Percentiles rank a stretch among this genome's conserved stretches.
Evolutionary conservation across 2,329 filamentous ascomycete species (phyloP).

Genomic region (Stemphylium vesicarium): DNA sequence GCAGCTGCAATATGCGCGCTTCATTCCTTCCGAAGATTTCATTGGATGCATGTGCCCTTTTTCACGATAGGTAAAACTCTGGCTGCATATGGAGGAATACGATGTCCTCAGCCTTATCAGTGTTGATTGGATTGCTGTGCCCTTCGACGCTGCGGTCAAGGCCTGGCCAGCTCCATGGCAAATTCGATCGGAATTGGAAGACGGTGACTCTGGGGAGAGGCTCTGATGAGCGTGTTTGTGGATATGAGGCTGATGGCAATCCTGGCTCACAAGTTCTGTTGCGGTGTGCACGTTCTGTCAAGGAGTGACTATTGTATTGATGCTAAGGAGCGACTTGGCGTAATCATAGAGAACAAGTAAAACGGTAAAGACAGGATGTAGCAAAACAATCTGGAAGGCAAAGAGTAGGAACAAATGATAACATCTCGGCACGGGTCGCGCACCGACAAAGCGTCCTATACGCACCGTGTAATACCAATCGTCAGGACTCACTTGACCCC

Average conservation of each 20-base stretch:
- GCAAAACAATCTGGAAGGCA: background rate
- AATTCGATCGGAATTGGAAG: background rate
- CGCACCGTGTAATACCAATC: background rate
- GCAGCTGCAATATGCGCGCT: background rate
- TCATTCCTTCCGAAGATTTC: background rate
- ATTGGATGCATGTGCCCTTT: conserved; percentile 1
- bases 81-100: background rate
- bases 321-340: background rate
- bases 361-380: background rate
- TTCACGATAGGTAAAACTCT: background rate
- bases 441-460: no score
- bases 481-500: background rate
- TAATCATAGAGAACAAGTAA: background rate
- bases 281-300: background rate
- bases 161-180: background rate
- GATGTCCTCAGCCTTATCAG: background rate
- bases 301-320: background rate
- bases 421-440: no score
- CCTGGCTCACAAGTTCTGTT: background rate
- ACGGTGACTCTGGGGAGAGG: background rate
- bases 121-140: background rate
- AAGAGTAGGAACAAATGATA: background rate
- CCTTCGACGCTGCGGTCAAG: background rate
- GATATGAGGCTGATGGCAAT: background rate
- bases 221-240: background rate